A percentile compares a stretch with the other conserved stretches of the same genome.
Conservation (phyloP, 2,329 filamentous ascomycete genomes). For the Verticillium isaacii region DNA sequence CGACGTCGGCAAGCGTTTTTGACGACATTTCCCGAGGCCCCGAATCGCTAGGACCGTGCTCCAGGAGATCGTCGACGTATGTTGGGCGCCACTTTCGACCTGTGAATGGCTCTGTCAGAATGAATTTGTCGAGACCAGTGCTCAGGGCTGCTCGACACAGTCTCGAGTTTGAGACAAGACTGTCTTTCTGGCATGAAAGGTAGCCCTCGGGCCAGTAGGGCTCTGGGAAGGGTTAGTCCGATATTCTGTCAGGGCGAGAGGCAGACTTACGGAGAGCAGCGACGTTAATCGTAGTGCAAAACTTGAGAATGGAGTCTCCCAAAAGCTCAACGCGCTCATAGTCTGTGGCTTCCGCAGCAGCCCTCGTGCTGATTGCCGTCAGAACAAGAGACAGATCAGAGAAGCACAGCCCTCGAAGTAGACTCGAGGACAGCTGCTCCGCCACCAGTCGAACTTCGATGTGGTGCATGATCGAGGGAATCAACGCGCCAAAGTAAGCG, state of each 20-base stretch:
- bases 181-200: conserved; percentile 63
- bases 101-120: conserved; percentile 64
- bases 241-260: neutral
- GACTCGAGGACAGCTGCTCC: conserved; percentile 48
- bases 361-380: conserved; percentile 65
- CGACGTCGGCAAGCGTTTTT: conserved; percentile 81
- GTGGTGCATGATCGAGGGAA: conserved; percentile 70
- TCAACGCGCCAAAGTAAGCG: conserved; percentile 52
- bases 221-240: conserved; percentile 32
- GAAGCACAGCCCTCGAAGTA: conserved; percentile 48
- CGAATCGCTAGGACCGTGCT: conserved; percentile 9
- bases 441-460: conserved; percentile 63
- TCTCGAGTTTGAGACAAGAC: conserved; percentile 69
- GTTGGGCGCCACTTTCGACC: conserved; percentile 67
- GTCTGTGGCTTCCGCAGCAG: conserved; percentile 54
- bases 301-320: conserved; percentile 80
- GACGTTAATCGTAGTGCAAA: conserved; percentile 63
- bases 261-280: conserved; percentile 41
- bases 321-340: conserved; percentile 87
- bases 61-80: conserved; percentile 41
- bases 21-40: conserved; percentile 47
- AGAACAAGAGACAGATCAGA: conserved; percentile 46
- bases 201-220: conserved; percentile 71
- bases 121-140: conserved; percentile 64
- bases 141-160: conserved; percentile 61